Evolutionary conservation across 371 early-diverging fungal genomes (phyloP).

Genomic region (Lichtheimia hyalospora): DNA sequence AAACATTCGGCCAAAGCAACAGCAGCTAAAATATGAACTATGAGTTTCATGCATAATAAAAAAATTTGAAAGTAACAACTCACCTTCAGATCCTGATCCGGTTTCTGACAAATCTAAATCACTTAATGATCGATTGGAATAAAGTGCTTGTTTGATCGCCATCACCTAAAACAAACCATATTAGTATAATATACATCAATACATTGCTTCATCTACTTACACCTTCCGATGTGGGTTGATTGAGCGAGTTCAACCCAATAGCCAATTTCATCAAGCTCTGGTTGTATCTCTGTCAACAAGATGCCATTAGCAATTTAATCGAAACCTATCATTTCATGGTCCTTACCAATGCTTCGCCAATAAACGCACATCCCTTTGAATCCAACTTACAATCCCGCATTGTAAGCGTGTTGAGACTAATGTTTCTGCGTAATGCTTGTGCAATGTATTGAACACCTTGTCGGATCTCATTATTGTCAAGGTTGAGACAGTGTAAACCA

Average conservation of each 20-base stretch:
- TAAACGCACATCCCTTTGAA: constrained; percentile 41
- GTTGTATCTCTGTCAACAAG: constrained; percentile 46
- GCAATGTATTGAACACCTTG: constrained; percentile 66
- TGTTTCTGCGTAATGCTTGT: constrained; percentile 61
- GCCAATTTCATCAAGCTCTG: constrained; percentile 38
- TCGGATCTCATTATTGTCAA: constrained; percentile 57
- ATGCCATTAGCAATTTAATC: no score
- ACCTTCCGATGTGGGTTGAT: constrained; percentile 40
- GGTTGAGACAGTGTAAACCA: constrained; percentile 48
- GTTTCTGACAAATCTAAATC: constrained; percentile 67
- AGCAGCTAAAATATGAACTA: constrained; percentile 39
- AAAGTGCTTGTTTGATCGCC: constrained; percentile 60
- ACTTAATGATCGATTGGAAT: constrained; percentile 62
- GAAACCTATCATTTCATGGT: no score
- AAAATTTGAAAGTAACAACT: neutral
- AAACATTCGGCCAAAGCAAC: constrained; percentile 80
- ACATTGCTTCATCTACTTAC: constrained; percentile 25
- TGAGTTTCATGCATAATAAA: no score
- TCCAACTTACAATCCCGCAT: constrained; percentile 62
- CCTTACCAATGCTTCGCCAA: constrained; percentile 66
- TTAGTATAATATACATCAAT: neutral
- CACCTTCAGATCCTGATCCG: constrained; percentile 61
- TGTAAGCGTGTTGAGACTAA: constrained; percentile 45
- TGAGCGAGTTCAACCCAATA: constrained; percentile 43
- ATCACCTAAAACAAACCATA: constrained; percentile 34